Evolutionary conservation across 176 grass and related monocot species (phyloP), one percentile per base, ranked within the genome.

Genomic region (Oryza meyeriana): DNA sequence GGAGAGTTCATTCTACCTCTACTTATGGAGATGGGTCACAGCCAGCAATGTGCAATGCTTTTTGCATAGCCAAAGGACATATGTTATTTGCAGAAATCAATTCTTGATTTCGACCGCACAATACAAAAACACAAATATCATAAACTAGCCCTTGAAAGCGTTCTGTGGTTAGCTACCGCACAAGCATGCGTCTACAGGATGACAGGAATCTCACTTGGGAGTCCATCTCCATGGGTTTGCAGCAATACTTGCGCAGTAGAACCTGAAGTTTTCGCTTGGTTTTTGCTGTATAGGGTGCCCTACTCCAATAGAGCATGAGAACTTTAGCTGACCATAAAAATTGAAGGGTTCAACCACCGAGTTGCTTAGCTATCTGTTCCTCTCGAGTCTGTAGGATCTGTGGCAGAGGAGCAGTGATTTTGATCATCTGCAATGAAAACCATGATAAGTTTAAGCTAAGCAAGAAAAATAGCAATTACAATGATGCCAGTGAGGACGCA

Each of bases 371-470:
- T 29, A 44, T 38, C 0, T 18, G 50, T 67, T 97, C 94, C 76
- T 85, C 52, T 64, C 32, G 70, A 42, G 91, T 94, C 58, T 88
- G 87, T 73, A 97, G 75, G 64, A 90, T 78, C 4, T 62, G 58
- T 74, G 94, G 94, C 62, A 90, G 77, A 22, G 87, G 82, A 68
- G 94, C 94, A 0, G 75, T 89, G 69, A 97, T 75, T 77, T 88
- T 92, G 78, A 97, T 12, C 72, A 59, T 85, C 95, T 97, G 81
- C 74, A 79, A 76, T 66, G 31, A 24, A 63, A 88, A 70, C n/a
- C 61, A 71, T 40, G 31, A 69, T 10, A 70, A 83, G 1, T 26
- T 31, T 31, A 58, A 5, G 57, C 69, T 77, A 69, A 3, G 32
- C 35, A 65, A 70, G 65, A 27, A 80, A 66, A 8, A 7, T 1